These are phyloP conservation scores for Umbelopsis vinacea DNA, from an alignment of 192 early-diverging fungal genomes.

Conservation along the genomic window DNA sequence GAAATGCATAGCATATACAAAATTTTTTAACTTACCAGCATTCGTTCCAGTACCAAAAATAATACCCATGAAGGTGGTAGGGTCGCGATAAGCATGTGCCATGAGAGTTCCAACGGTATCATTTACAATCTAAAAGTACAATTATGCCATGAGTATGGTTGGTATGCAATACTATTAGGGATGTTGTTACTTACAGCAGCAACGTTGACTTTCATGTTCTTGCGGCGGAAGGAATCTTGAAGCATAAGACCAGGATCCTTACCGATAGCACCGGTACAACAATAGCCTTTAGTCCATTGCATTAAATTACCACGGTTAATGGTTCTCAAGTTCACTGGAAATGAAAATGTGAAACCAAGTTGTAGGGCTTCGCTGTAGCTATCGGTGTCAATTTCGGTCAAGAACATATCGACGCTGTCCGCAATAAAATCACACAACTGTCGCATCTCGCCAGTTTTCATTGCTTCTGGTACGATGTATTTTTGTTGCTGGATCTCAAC, in stretches of 20 bases:
- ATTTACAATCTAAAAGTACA: conserved; percentile 76
- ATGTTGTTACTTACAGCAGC: conserved; percentile 61
- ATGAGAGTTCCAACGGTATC: conserved; percentile 90
- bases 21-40: conserved; percentile 60
- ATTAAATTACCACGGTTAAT: conserved; percentile 60
- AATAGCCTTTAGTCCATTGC: conserved; percentile 86
- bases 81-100: conserved; percentile 75
- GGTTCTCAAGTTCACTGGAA: conserved; percentile 76
- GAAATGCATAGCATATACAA: too few species aligned
- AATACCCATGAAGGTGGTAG: conserved; percentile 78
- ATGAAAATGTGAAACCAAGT: conserved; percentile 89
- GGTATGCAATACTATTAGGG: too few species aligned
- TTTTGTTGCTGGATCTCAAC: conserved; percentile 74
- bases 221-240: conserved; percentile 71
- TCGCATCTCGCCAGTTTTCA: conserved; percentile 54
- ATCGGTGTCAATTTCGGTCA: conserved; percentile 33
- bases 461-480: conserved; percentile 62
- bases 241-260: conserved; percentile 78
- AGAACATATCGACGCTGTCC: conserved; percentile 54
- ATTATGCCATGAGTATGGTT: too few species aligned
- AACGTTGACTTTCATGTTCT: conserved; percentile 69
- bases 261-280: conserved; percentile 69
- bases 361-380: conserved; percentile 38
- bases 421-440: conserved; percentile 61
- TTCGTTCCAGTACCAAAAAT: conserved; percentile 93